A percentile compares a stretch with the other conserved stretches of the same genome.
These are phyloP conservation scores for Usnea hakonensis DNA, from an alignment of 495 filamentous ascomycete genomes.

Conservation along the genomic window DNA sequence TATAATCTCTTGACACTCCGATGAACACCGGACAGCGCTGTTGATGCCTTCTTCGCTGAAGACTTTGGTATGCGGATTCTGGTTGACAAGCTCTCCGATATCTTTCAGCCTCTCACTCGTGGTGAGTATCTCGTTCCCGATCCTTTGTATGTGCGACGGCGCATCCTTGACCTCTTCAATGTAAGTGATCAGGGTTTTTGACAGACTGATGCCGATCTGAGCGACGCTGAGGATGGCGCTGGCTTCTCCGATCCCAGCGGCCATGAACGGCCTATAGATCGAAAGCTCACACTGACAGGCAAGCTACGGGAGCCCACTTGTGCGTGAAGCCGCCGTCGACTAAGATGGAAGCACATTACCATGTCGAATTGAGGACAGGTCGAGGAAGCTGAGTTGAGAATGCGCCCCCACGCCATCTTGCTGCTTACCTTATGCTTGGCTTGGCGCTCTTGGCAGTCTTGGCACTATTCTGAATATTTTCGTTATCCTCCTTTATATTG, in stretches of 20 bases:
- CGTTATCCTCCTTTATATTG: too few relatives aligned
- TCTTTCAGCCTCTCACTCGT: conserved; percentile 15
- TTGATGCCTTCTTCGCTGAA: conserved; percentile 12
- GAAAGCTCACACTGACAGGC: not conserved
- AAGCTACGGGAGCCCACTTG: not conserved
- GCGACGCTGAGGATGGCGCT: conserved; percentile 19
- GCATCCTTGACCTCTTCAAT: conserved; percentile 15
- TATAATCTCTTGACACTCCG: conserved; percentile 13
- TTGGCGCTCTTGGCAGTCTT: too few relatives aligned
- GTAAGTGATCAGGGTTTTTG: conserved; percentile 11
- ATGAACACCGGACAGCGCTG: conserved; percentile 15
- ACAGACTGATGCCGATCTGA: conserved; percentile 17
- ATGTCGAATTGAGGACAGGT: not conserved
- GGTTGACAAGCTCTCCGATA: conserved; percentile 6
- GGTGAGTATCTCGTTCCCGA: conserved; percentile 6
- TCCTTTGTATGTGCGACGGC: conserved; percentile 6
- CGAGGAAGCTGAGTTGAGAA: not conserved
- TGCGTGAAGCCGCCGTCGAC: not conserved
- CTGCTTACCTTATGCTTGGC: not conserved
- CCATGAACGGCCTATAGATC: conserved; percentile 11
- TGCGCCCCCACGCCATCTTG: not conserved
- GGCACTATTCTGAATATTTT: too few relatives aligned
- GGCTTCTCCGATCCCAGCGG: conserved; percentile 26
- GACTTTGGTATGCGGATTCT: conserved; percentile 6
- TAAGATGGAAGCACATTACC: not conserved